phyloP scores from a whole-genome alignment of 2,329 filamentous ascomycete genomes.

The Botrytis medusae region DNA sequence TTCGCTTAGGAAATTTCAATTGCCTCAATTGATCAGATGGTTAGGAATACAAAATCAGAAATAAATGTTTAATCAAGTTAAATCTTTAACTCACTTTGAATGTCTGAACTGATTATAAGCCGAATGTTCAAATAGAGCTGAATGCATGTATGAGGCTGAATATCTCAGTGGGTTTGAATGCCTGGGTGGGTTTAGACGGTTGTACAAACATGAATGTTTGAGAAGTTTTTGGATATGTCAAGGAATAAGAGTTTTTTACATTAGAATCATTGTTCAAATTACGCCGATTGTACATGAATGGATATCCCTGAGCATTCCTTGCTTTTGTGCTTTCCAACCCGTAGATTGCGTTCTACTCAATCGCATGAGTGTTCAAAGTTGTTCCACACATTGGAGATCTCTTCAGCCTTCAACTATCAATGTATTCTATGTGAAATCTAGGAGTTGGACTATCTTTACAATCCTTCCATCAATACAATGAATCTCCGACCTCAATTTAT shows the following conservation, averaged over 20 bases:
- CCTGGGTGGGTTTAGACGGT: neutral
- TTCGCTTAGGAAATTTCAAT: neutral
- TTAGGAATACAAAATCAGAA: neutral
- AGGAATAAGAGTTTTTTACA: neutral
- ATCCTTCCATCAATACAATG: neutral
- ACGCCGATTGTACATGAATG: no score
- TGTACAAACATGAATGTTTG: accelerated
- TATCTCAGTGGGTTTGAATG: neutral
- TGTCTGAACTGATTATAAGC: neutral
- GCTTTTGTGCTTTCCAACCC: accelerated
- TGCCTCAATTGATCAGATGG: neutral
- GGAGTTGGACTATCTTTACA: accelerated
- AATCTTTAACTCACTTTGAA: neutral
- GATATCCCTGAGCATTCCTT: accelerated
- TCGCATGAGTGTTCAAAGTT: neutral
- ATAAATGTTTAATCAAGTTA: neutral
- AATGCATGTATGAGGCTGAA: neutral
- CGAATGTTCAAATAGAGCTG: neutral
- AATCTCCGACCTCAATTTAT: neutral
- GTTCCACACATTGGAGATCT: neutral
- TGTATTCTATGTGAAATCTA: neutral
- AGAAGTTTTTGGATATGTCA: neutral
- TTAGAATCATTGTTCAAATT: neutral
- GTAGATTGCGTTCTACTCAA: accelerated
- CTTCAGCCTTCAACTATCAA: neutral